phyloP scores from a whole-genome alignment of 2,329 filamentous ascomycete species.

The Botrytis fabae region DNA sequence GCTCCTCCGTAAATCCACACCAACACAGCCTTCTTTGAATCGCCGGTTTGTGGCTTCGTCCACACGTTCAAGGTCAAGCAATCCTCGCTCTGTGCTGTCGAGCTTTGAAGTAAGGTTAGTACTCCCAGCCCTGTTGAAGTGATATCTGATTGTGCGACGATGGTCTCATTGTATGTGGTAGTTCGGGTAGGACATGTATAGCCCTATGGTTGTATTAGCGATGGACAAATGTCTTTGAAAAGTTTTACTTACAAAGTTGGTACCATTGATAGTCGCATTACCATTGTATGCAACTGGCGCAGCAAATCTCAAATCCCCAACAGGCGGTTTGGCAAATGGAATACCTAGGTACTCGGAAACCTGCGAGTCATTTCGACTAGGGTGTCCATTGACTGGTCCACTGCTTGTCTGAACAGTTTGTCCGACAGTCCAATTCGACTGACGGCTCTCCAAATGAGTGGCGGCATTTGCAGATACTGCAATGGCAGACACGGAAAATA shows the following conservation, averaged over 20 bases:
- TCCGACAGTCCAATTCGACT: constrained; percentile 35
- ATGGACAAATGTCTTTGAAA: constrained; percentile 3
- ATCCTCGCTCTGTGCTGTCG: constrained; percentile 39
- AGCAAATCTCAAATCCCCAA: constrained; percentile 45
- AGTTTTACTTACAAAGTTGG: constrained; percentile 34
- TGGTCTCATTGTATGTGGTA: constrained; percentile 4
- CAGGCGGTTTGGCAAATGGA: constrained; percentile 44
- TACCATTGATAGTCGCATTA: constrained; percentile 30
- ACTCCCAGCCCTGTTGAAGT: neutral
- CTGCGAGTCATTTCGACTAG: constrained; percentile 28
- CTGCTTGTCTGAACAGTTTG: constrained; percentile 37
- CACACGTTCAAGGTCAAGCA: constrained; percentile 46
- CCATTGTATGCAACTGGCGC: constrained; percentile 28
- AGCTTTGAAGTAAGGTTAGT: neutral
- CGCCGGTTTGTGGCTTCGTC: constrained; percentile 38
- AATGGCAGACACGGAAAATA: constrained; percentile 3
- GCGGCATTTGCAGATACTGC: constrained; percentile 15
- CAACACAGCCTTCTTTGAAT: constrained; percentile 43
- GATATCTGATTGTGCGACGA: constrained; percentile 10
- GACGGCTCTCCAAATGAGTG: constrained; percentile 13
- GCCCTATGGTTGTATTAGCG: constrained; percentile 28
- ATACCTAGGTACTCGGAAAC: constrained; percentile 45
- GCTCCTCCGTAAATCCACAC: constrained; percentile 47
- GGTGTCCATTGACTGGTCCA: constrained; percentile 36
- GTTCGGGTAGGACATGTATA: neutral